These are phyloP conservation scores for Rhizophlyctis rosea DNA, from an alignment of 192 early-diverging fungal genomes.

Conservation along the genomic window DNA sequence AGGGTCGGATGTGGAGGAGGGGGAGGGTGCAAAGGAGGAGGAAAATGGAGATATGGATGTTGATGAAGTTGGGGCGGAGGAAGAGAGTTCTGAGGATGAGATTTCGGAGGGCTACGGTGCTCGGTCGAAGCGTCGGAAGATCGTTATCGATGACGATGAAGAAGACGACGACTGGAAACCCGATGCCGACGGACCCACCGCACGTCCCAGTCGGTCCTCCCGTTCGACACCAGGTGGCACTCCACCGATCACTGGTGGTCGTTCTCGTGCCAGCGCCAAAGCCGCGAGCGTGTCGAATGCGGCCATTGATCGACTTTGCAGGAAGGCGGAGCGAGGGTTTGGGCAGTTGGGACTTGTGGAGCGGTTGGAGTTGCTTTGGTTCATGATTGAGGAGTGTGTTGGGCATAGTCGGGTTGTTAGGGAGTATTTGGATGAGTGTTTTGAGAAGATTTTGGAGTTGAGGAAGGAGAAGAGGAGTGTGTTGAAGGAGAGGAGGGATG, in stretches of 20 bases:
- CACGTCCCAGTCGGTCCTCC: neutral
- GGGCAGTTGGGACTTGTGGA: conserved; percentile 36
- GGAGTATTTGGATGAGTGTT: conserved; percentile 68
- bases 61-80: conserved; percentile 1
- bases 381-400: conserved; percentile 56
- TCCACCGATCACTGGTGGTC: neutral
- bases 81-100: neutral
- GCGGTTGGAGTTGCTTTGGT: conserved; percentile 58
- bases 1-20: conserved; percentile 1
- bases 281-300: conserved; percentile 2
- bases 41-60: neutral
- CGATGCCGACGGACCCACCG: conserved; percentile 3
- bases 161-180: conserved; percentile 13
- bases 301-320: conserved; percentile 26
- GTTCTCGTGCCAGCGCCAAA: conserved; percentile 10
- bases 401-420: conserved; percentile 53
- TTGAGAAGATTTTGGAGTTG: conserved; percentile 67
- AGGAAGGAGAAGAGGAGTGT: conserved; percentile 74
- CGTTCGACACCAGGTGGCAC: neutral
- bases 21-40: conserved; percentile 8
- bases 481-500: conserved; percentile 58
- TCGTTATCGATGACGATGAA: conserved; percentile 6
- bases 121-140: conserved; percentile 13
- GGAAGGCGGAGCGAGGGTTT: conserved; percentile 35
- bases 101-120: neutral